Base-by-base conservation (phyloP, 257 asterid species). In the Eucommia ulmoides region DNA sequence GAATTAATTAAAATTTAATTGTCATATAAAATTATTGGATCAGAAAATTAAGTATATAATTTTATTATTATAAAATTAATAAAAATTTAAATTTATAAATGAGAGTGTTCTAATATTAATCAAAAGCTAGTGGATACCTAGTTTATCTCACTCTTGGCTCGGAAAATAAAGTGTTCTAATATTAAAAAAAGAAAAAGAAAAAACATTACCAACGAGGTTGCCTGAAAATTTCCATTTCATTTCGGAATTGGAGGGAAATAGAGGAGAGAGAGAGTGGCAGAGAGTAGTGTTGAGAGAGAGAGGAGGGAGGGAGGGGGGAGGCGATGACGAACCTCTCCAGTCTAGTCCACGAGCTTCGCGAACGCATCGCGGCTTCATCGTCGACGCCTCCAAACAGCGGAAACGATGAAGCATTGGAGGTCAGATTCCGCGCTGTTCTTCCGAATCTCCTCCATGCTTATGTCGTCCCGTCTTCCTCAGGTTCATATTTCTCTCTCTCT, bases 321-420 rank as follows among this genome's bases (percentile, higher is more conserved):
- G 4, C 56, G 41, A 81, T 84, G 95, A 78, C 86, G 70, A 82
- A 71, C 68, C 72, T 84, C 48, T 75, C 91, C 12, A 82, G 93
- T 69, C 65, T 88, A 10, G 87, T 82, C 45, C 93, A 80, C 80
- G 94, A 80, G 67, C 89, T 88, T 48, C 86, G 94, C 16, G 93
- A 88, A 55, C 92, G 95, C 54, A 76, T 88, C 45, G 93, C 80
- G 20, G 79, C 81, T 17, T 68, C 96, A 17, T 75, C 96, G 1
- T 72, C 93, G 8, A 69, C 89, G 19, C 70, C 94, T 48, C 70
- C 60, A n/a, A 70, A 70, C 71, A 65, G 59, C 56, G 74, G 75
- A 47, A 70, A 74, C 77, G 91, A 84, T 70, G 93, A 70, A 16
- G 88, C 69, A n/a, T 63, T 88, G 67, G 93, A 75, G 73, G 68